phyloP scores from a whole-genome alignment of 345 rosid genomes.

The Boechera stricta region DNA sequence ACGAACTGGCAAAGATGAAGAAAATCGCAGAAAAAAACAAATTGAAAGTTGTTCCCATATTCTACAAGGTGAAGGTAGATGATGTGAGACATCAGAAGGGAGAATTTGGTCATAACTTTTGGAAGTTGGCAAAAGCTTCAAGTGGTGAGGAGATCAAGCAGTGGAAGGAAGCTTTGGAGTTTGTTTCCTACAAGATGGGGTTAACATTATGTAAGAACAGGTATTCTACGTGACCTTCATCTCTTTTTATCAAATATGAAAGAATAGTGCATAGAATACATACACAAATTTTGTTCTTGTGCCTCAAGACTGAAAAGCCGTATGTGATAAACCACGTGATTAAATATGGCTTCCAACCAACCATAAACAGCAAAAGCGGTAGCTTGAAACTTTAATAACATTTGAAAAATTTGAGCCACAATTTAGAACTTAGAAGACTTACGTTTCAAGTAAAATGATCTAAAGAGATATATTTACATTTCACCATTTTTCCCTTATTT shows the following conservation, averaged over 20 bases:
- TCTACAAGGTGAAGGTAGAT: slow-evolving; percentile 20
- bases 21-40: not conserved
- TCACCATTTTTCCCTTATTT: too few relatives aligned
- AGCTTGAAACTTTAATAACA: too few relatives aligned
- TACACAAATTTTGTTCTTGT: too few relatives aligned
- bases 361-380: too few relatives aligned
- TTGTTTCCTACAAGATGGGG: not conserved
- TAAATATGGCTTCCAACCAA: too few relatives aligned
- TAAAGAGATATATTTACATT: too few relatives aligned
- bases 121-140: slow-evolving; percentile 18
- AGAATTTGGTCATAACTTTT: slow-evolving; percentile 2
- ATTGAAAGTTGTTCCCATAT: not conserved
- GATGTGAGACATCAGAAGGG: slow-evolving; percentile 12
- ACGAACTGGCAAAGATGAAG: not conserved
- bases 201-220: slow-evolving; percentile 9
- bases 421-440: too few relatives aligned
- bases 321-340: too few relatives aligned
- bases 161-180: slow-evolving; percentile 32
- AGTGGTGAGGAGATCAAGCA: slow-evolving; percentile 17
- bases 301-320: too few relatives aligned
- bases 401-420: too few relatives aligned
- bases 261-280: not conserved
- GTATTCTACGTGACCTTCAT: not conserved
- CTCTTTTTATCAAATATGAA: not conserved
- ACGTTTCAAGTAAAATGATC: too few relatives aligned